These are phyloP conservation scores for Diutina siamensis DNA, from an alignment of 1,139 yeast species.

Conservation along the genomic window DNA sequence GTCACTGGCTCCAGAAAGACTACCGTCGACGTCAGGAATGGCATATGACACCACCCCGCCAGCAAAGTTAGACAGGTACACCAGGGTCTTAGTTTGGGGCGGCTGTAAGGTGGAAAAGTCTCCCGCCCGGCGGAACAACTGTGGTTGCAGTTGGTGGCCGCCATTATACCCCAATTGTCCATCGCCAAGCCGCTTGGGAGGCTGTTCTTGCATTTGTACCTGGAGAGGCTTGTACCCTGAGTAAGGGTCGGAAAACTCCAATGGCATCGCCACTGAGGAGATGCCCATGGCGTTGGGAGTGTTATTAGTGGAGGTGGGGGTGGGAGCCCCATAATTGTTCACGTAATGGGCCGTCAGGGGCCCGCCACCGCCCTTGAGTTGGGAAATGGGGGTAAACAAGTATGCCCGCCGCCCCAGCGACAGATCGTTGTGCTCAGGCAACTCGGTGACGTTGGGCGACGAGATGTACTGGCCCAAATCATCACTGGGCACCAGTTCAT, in stretches of 20 bases:
- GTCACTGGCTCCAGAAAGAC: neutral
- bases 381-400: constrained; percentile 37
- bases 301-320: neutral
- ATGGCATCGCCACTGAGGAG: neutral
- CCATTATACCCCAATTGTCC: constrained; percentile 7
- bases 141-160: constrained; percentile 12
- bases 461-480: constrained; percentile 65
- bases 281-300: neutral
- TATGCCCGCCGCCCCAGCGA: constrained; percentile 27
- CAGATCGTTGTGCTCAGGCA: constrained; percentile 46
- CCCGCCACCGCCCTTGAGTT: constrained; percentile 18
- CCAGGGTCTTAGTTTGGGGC: constrained; percentile 19
- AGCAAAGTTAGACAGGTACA: constrained; percentile 25
- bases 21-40: constrained; percentile 3
- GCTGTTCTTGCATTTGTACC: constrained; percentile 1
- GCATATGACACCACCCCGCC: constrained; percentile 33
- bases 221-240: neutral
- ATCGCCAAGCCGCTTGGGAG: neutral
- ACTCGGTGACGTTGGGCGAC: constrained; percentile 25
- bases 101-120: constrained; percentile 13
- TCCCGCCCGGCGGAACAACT: constrained; percentile 12
- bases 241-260: neutral
- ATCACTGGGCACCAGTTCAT: constrained; percentile 66
- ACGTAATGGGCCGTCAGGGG: constrained; percentile 1
- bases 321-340: neutral